Base-by-base conservation (phyloP, 2,329 filamentous ascomycete species). In the Sclerotinia nivalis region DNA sequence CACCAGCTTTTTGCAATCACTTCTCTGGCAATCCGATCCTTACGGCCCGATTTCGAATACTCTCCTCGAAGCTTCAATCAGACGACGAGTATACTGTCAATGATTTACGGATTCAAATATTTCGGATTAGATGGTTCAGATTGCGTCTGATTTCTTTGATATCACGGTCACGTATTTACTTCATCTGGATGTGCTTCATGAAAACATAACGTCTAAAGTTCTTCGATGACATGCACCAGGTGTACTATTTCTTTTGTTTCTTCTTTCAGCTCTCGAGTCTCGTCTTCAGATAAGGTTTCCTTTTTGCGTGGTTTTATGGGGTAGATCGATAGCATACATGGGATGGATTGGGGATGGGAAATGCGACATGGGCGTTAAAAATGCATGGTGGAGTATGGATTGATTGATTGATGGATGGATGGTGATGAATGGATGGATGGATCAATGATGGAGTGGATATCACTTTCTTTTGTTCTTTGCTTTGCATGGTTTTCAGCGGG, bases 381-480 rank as follows among this genome's bases (percentile, higher is more conserved):
- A 65, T 65, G 61, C 47, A 65, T 65, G n/a, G 47, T 65, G 61
- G 47, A 52, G 61, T 52, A 65, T 65, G 61, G 61, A 22, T 25
- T 40, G 31, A 20, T 37, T 18, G 31, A 40, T 64, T 20, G 55
- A 58, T 56, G 28, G 28, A 22, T 43, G 6, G 28, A 22, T 43
- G 13, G 13, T 37, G 47, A 50, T 50, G 20, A 20, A 40, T 58
- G 8, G 34, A 43, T 25, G 49, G 49, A 50, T 50, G 40, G 34
- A 59, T 40, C 20, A 34, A 58, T 13, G 20, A 43, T 43, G 50
- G 22, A 34, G 10, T 59, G 47, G 31, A 52, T 22, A 52, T 43
- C 15, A 43, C n/a, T 20, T 64, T 52, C 49, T 18, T 52, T 43
- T 25, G n/a, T n/a, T 58, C 55, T 22, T 45, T 43, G 22, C 31